Conservation (phyloP, 306 rosid species). For the Sechiopsis laciniata region DNA sequence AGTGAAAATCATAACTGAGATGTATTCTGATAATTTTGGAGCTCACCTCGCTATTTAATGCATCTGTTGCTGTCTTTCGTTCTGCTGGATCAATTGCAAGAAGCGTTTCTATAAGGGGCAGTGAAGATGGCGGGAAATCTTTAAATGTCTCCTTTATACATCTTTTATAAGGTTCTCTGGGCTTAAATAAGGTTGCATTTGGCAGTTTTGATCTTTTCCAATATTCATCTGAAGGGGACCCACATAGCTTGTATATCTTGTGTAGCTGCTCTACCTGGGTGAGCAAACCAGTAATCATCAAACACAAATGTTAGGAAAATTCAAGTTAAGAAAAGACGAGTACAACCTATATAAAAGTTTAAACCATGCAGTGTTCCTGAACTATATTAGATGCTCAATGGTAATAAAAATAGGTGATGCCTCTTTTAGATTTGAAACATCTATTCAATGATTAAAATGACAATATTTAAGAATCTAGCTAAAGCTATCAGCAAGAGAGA, state of each 20-base stretch:
- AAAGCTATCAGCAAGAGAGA: neutral
- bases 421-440: neutral
- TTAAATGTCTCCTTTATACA: slow-evolving; percentile 55
- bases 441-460: neutral
- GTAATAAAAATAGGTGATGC: neutral
- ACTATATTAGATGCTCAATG: neutral
- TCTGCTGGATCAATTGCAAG: slow-evolving; percentile 70
- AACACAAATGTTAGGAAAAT: neutral
- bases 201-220: slow-evolving; percentile 64
- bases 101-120: slow-evolving; percentile 55
- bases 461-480: neutral
- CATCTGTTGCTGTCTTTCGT: slow-evolving; percentile 56
- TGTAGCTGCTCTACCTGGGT: slow-evolving; percentile 69
- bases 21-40: slow-evolving; percentile 21
- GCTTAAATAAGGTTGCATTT: slow-evolving; percentile 65
- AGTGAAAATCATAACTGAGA: slow-evolving; percentile 19
- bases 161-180: slow-evolving; percentile 63
- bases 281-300: slow-evolving; percentile 23
- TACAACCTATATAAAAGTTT: neutral
- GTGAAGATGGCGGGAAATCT: slow-evolving; percentile 57
- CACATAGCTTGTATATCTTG: slow-evolving; percentile 71
- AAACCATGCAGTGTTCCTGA: neutral
- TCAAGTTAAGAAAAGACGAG: slow-evolving; percentile 13
- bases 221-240: slow-evolving; percentile 72
- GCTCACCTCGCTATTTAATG: slow-evolving; percentile 57